Conservation (phyloP, 805 yeast species). For the Myxozyma sirexii region DNA sequence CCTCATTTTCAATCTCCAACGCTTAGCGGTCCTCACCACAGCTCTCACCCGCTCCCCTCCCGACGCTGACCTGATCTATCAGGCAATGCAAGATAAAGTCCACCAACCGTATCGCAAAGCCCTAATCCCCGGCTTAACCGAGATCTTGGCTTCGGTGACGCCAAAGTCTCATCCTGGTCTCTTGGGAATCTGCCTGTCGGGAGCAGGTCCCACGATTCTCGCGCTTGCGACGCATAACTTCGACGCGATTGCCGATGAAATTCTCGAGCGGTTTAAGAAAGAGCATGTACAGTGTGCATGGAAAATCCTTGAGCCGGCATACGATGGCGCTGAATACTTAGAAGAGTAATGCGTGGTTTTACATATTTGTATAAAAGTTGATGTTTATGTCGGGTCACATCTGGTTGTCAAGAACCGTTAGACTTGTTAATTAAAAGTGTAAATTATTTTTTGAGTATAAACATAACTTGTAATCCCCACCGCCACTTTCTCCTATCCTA, state of each 20-base stretch:
- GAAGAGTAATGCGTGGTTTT: neutral
- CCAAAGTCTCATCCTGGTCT: constrained; percentile 78
- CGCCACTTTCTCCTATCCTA: too few relatives aligned
- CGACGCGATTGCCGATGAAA: constrained; percentile 77
- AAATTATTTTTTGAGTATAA: too few relatives aligned
- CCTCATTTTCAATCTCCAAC: constrained; percentile 87
- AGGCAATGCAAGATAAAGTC: constrained; percentile 94
- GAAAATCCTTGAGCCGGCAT: constrained; percentile 83
- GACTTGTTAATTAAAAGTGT: too few relatives aligned
- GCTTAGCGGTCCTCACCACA: constrained; percentile 88
- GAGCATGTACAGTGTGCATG: constrained; percentile 74
- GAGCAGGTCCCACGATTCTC: constrained; percentile 97
- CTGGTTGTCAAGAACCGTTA: neutral
- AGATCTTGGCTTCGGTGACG: constrained; percentile 75
- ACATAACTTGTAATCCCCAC: too few relatives aligned
- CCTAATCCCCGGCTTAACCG: constrained; percentile 86
- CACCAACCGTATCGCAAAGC: constrained; percentile 97
- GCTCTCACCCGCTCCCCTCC: constrained; percentile 88
- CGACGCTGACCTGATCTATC: constrained; percentile 77
- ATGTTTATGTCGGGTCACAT: neutral
- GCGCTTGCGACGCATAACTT: constrained; percentile 90
- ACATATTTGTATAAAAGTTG: neutral
- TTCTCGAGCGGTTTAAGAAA: constrained; percentile 66
- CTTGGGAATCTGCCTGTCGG: constrained; percentile 91
- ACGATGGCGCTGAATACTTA: constrained; percentile 67